Percentiles rank a stretch among this genome's conserved stretches.
Conservation (phyloP, 2,329 filamentous ascomycete genomes). For the Sclerotinia sclerotiorum region DNA sequence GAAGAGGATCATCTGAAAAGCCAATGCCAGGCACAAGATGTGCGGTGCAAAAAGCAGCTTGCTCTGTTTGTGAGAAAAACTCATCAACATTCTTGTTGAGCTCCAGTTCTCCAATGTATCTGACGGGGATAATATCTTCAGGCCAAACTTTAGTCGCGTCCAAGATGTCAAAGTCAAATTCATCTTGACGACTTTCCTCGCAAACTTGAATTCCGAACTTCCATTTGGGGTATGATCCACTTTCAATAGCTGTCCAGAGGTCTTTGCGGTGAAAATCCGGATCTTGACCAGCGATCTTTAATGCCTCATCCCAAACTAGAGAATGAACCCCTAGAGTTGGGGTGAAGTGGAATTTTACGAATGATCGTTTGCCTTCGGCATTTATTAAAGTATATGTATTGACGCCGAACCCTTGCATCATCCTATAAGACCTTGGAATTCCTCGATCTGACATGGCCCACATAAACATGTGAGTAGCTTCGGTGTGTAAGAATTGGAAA, state of each 20-base stretch:
- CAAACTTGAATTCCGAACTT: slow-evolving; percentile 80
- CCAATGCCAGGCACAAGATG: slow-evolving; percentile 79
- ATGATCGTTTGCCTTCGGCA: slow-evolving; percentile 64
- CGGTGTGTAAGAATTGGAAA: slow-evolving; percentile 65
- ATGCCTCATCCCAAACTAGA: slow-evolving; percentile 75
- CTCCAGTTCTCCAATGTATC: slow-evolving; percentile 76
- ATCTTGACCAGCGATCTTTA: slow-evolving; percentile 62
- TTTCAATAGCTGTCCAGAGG: slow-evolving; percentile 70
- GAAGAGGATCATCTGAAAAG: slow-evolving; percentile 72
- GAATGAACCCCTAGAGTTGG: slow-evolving; percentile 70
- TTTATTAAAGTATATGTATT: slow-evolving; percentile 75
- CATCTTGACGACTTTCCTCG: slow-evolving; percentile 63
- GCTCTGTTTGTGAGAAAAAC: slow-evolving; percentile 80
- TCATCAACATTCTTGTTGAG: slow-evolving; percentile 79
- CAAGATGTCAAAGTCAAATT: slow-evolving; percentile 70
- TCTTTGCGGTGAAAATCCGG: slow-evolving; percentile 83
- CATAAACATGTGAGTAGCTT: slow-evolving; percentile 76
- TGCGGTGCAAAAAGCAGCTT: slow-evolving; percentile 77
- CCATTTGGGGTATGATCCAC: slow-evolving; percentile 71
- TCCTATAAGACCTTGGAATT: slow-evolving; percentile 73
- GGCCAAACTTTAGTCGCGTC: slow-evolving; percentile 88
- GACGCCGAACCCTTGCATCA: slow-evolving; percentile 86
- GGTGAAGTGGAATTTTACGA: slow-evolving; percentile 77
- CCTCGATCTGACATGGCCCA: slow-evolving; percentile 75
- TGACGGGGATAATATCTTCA: slow-evolving; percentile 70